Evolutionary conservation across 768 basidiomycete genomes (phyloP).

Genomic region (Russula emetica): DNA sequence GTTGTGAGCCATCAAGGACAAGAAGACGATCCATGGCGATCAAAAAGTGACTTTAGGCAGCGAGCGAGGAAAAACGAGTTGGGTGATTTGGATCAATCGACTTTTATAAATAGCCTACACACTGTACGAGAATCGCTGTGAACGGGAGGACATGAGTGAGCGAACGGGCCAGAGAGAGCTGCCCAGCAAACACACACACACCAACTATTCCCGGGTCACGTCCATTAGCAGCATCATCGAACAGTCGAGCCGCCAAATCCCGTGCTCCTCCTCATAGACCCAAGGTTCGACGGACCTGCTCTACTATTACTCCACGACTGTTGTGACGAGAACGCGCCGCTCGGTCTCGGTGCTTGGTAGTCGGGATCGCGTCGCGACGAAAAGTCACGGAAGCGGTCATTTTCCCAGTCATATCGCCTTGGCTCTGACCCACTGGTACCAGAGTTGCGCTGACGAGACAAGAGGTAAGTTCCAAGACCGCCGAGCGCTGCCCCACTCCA

Average conservation of each 20-base stretch:
- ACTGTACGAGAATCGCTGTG: background rate
- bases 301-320: constrained; percentile 39
- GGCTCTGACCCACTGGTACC: constrained; percentile 32
- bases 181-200: background rate
- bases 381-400: constrained; percentile 31
- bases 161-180: background rate
- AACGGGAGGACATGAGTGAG: background rate
- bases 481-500: constrained; percentile 81
- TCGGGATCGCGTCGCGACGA: constrained; percentile 30
- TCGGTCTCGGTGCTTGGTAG: constrained; percentile 29
- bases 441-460: constrained; percentile 35
- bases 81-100: background rate
- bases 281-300: constrained; percentile 69
- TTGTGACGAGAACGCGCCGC: constrained; percentile 13
- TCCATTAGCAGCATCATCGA: constrained; percentile 40
- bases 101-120: background rate
- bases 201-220: background rate
- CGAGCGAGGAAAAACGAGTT: background rate
- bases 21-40: background rate
- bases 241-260: constrained; percentile 76
- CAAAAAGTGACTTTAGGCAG: background rate
- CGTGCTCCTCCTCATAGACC: constrained; percentile 69
- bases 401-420: constrained; percentile 59
- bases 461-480: constrained; percentile 57
- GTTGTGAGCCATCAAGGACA: background rate